Conservation (phyloP, 169 alveolate genomes). For the Theileria equi region DNA sequence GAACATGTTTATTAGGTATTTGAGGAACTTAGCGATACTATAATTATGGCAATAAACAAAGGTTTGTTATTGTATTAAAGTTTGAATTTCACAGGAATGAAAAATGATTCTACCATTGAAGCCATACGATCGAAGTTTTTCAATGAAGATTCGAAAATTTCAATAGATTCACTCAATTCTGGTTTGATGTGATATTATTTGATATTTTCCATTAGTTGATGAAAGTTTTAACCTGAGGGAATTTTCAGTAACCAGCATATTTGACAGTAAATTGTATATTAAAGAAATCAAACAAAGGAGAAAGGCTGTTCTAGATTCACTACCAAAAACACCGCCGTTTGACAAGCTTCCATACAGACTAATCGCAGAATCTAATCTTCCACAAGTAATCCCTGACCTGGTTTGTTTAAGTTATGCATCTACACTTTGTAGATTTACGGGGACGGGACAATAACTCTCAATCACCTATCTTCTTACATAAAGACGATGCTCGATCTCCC, state of each 20-base stretch:
- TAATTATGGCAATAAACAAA: slow-evolving; percentile 27
- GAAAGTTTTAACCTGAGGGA: neutral
- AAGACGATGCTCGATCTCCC: slow-evolving; percentile 8
- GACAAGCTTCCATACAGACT: slow-evolving; percentile 6
- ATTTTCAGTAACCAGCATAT: slow-evolving; percentile 10
- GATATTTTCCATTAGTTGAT: neutral
- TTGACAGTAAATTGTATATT: slow-evolving; percentile 13
- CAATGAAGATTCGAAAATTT: neutral
- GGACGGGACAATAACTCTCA: slow-evolving; percentile 20
- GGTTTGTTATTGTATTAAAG: slow-evolving; percentile 4
- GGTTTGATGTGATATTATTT: neutral
- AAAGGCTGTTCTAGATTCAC: neutral
- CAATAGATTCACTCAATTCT: neutral
- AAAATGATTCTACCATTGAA: slow-evolving; percentile 34
- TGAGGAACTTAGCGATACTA: slow-evolving; percentile 29
- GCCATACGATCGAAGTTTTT: slow-evolving; percentile 3
- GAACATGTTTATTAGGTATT: slow-evolving; percentile 16
- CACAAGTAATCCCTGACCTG: slow-evolving; percentile 19
- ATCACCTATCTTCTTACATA: slow-evolving; percentile 23
- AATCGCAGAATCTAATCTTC: slow-evolving; percentile 2
- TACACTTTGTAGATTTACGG: slow-evolving; percentile 3
- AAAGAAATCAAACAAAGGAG: slow-evolving; percentile 9
- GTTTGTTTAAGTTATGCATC: slow-evolving; percentile 1
- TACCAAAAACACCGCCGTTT: slow-evolving; percentile 11
- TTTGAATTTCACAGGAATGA: neutral